phyloP scores from a whole-genome alignment of 306 rosid genomes.

The Quercus suber region DNA sequence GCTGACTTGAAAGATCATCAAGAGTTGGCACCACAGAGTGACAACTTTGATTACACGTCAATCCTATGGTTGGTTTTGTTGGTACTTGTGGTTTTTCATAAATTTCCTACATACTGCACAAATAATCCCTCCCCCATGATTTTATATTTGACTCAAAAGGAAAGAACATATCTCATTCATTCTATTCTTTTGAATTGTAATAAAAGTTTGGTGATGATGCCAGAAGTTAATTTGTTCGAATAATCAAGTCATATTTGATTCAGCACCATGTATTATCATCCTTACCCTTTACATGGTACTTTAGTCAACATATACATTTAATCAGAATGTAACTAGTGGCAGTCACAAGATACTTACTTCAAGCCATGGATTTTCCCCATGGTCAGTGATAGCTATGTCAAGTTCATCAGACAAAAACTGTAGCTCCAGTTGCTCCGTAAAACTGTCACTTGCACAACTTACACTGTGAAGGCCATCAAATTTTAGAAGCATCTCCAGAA shows the following conservation, averaged over 20 bases:
- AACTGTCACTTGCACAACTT: too few species aligned
- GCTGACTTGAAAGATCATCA: conserved; percentile 16
- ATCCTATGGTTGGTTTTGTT: conserved; percentile 11
- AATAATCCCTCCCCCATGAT: background rate
- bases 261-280: background rate
- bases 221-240: background rate
- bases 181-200: background rate
- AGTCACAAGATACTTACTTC: conserved; percentile 32
- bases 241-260: too few species aligned
- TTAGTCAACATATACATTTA: background rate
- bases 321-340: background rate
- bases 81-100: conserved; percentile 26
- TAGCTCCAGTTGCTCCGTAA: conserved; percentile 30
- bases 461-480: too few species aligned
- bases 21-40: conserved; percentile 8
- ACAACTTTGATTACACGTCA: conserved; percentile 13
- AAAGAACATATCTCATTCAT: background rate
- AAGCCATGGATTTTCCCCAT: conserved; percentile 35
- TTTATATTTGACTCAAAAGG: background rate
- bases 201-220: background rate
- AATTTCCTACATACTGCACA: conserved; percentile 20
- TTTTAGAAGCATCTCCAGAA: too few species aligned
- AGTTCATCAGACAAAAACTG: conserved; percentile 37
- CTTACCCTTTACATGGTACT: background rate
- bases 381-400: conserved; percentile 36